Conservation (phyloP, 768 basidiomycete species). For the button mushroom (Agaricus bisporus) region DNA sequence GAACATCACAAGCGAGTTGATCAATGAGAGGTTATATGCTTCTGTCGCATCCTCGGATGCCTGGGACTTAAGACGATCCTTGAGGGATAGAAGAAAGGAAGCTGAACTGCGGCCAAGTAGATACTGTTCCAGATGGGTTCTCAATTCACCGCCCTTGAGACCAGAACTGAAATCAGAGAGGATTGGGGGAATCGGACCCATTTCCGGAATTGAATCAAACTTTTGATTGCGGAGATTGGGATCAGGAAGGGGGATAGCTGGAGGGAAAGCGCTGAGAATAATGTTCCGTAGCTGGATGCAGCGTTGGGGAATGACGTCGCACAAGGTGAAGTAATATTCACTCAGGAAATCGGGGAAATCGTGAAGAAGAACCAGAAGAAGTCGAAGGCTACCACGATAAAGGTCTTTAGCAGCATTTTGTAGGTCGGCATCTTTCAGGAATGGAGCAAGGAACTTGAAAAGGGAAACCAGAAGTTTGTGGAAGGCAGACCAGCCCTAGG, state of each 20-base stretch:
- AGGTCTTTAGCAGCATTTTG: conserved; percentile 77
- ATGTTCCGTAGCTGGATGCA: conserved; percentile 97
- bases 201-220: conserved; percentile 77
- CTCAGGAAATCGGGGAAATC: conserved; percentile 98
- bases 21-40: conserved; percentile 79
- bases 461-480: conserved; percentile 90
- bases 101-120: conserved; percentile 70
- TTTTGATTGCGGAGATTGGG: conserved; percentile 73
- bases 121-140: conserved; percentile 76
- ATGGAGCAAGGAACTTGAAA: conserved; percentile 91
- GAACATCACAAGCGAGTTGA: conserved; percentile 95
- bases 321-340: conserved; percentile 94
- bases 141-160: conserved; percentile 76
- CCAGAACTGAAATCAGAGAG: conserved; percentile 86
- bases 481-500: conserved; percentile 90
- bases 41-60: conserved; percentile 43
- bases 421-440: conserved; percentile 79
- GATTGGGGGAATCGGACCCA: conserved; percentile 88
- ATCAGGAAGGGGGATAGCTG: conserved; percentile 74
- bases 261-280: conserved; percentile 92
- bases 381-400: conserved; percentile 84
- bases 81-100: conserved; percentile 70
- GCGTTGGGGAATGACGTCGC: conserved; percentile 86
- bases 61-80: conserved; percentile 63
- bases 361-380: conserved; percentile 92